Evolutionary conservation across 768 basidiomycete species (phyloP), one percentile per base, ranked within the genome.

Genomic region (Candolleomyces efflorescens): DNA sequence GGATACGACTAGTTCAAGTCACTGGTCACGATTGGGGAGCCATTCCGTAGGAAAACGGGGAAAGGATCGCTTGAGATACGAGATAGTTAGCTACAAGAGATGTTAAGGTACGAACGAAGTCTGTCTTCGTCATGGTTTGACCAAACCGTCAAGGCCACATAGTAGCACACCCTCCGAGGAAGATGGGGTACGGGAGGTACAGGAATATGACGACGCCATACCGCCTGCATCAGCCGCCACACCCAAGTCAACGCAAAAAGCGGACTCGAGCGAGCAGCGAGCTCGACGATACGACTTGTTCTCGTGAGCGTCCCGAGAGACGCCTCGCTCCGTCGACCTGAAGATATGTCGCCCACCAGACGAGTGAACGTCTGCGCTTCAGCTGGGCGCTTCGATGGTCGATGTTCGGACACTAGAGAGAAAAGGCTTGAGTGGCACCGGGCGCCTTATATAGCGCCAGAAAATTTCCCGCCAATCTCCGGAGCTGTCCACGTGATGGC

Each of bases 101-200:
- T n/a, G n/a, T n/a, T n/a, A n/a, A n/a, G n/a, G 32, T 32, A 32
- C 32, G 32, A 32, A 32, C 32, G 32, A 32, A 11, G 32, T 32
- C 32, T 89, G 87, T 88, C 68, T 78, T 75, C 84, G 75, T 84
- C 84, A 90, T 90, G 88, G 88, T 89, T 87, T 88, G 64, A 83
- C 86, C 83, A 80, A 72, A 84, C 87, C 84, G 85, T 88, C 86
- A 89, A 81, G 61, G 86, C 82, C 80, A 87, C 87, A 81, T 87
- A 87, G 84, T 86, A 76, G 79, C 86, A 76, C 71, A 70, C 64
- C 67, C 62, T 67, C 63, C 59, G 60, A 66, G 58, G 53, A 66
- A 60, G 60, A 63, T 58, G 62, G 64, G 63, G 73, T 87, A 86
- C 86, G 82, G 87, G 77, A 83, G 82, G 83, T 85, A 78, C 77